Evolutionary conservation across 352 stramenopile species (phyloP).

Genomic region (Globisporangium polare): DNA sequence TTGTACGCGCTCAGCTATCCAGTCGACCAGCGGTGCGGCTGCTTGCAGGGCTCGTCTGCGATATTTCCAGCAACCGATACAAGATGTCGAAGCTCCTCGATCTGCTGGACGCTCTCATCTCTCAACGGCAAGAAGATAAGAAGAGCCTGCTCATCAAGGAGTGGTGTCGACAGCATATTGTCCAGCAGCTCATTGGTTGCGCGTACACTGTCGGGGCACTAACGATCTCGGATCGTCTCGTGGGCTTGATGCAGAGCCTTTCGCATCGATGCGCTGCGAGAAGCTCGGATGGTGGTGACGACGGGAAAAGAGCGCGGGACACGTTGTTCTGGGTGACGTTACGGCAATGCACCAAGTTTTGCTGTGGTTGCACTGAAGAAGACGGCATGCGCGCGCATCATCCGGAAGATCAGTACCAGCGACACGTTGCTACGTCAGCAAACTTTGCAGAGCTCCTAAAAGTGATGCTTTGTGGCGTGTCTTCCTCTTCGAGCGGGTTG

Average conservation of each 20-base stretch:
- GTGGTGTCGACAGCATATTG: slow-evolving; percentile 40
- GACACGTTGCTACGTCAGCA: slow-evolving; percentile 22
- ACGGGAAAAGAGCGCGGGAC: slow-evolving; percentile 6
- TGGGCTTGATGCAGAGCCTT: slow-evolving; percentile 34
- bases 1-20: slow-evolving; percentile 43
- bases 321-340: slow-evolving; percentile 47
- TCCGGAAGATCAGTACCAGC: slow-evolving; percentile 10
- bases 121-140: slow-evolving; percentile 15
- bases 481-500: not conserved
- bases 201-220: slow-evolving; percentile 26
- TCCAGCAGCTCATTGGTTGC: slow-evolving; percentile 41
- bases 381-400: not conserved
- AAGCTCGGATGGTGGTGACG: slow-evolving; percentile 2
- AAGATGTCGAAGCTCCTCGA: slow-evolving; percentile 36
- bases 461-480: slow-evolving; percentile 26
- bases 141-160: slow-evolving; percentile 14
- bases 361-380: slow-evolving; percentile 34
- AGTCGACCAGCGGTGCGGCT: slow-evolving; percentile 26
- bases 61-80: slow-evolving; percentile 12
- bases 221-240: slow-evolving; percentile 17
- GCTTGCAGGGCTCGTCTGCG: slow-evolving; percentile 22
- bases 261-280: not conserved
- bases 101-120: slow-evolving; percentile 30
- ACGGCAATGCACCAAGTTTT: slow-evolving; percentile 52
- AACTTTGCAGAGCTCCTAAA: slow-evolving; percentile 48